A percentile compares a stretch with the other conserved stretches of the same genome.
Evolutionary conservation across 495 filamentous ascomycete genomes (phyloP).

Genomic region (Penicillium pancosmium): DNA sequence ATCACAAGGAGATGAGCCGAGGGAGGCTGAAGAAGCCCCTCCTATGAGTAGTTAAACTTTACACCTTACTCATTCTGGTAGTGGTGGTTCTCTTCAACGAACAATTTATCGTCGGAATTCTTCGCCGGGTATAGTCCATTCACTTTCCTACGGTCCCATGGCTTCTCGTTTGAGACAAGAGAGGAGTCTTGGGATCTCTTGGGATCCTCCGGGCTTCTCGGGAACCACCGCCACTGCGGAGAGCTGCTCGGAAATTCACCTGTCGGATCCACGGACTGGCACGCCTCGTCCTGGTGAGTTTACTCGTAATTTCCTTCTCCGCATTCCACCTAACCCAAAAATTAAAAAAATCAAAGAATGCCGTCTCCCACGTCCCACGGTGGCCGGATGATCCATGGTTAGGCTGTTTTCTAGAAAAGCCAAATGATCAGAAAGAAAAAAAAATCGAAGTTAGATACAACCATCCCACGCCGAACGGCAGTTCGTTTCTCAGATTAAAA

Average conservation of each 20-base stretch:
- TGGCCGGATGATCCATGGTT: constrained; percentile 12
- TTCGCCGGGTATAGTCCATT: neutral
- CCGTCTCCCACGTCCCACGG: constrained; percentile 9
- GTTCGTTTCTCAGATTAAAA: constrained; percentile 3
- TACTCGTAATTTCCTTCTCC: constrained; percentile 22
- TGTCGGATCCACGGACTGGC: constrained; percentile 11
- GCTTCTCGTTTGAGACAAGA: constrained; percentile 1
- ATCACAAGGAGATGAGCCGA: constrained; percentile 29
- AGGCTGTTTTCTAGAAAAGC: constrained; percentile 22
- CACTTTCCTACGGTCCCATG: neutral
- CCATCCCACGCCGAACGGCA: neutral
- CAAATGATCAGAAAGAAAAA: neutral
- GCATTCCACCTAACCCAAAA: constrained; percentile 16
- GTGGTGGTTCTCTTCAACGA: neutral
- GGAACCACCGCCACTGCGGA: constrained; percentile 23
- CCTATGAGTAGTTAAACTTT: constrained; percentile 3
- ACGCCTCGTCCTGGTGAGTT: neutral
- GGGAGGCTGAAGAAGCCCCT: constrained; percentile 25
- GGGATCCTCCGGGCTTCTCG: neutral
- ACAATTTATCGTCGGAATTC: neutral
- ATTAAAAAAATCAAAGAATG: neutral
- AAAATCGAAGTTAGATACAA: neutral
- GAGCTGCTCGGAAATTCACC: constrained; percentile 24
- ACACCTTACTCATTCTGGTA: neutral
- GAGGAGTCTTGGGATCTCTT: neutral